Evolutionary conservation across 2,329 filamentous ascomycete genomes (phyloP).

Genomic region (Xylaria sp.): DNA sequence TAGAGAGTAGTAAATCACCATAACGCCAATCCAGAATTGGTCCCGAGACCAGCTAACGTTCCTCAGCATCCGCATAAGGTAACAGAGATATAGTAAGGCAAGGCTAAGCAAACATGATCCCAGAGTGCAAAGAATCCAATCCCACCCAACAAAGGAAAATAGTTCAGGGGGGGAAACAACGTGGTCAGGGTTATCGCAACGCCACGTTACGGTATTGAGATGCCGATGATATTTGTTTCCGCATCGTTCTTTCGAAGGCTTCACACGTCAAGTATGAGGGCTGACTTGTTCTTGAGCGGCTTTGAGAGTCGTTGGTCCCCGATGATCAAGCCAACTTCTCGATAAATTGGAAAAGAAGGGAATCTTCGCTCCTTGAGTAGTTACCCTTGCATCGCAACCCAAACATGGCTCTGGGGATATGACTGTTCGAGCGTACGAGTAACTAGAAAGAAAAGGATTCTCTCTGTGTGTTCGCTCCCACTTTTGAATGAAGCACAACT

Average conservation of each 20-base stretch:
- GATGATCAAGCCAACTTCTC: neutral
- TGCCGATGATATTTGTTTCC: neutral
- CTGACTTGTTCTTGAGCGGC: neutral
- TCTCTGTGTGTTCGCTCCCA: neutral
- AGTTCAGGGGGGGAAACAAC: neutral
- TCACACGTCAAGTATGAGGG: neutral
- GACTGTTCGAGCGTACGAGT: neutral
- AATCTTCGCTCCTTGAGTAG: neutral
- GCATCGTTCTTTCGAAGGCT: neutral
- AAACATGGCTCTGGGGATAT: neutral
- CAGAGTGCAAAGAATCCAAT: constrained; percentile 1
- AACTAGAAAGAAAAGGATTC: neutral
- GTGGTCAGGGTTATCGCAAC: neutral
- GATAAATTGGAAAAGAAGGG: neutral
- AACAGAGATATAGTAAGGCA: neutral
- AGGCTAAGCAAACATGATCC: constrained; percentile 1
- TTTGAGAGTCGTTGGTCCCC: neutral
- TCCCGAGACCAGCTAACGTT: neutral
- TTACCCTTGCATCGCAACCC: neutral
- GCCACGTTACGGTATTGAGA: neutral
- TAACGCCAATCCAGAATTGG: constrained; percentile 8
- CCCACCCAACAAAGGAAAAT: constrained; percentile 1
- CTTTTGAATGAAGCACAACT: neutral
- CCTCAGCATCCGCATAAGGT: neutral
- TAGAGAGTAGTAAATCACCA: neutral